phyloP scores from a whole-genome alignment of 805 yeast species.

The Metschnikowia shivogae region DNA sequence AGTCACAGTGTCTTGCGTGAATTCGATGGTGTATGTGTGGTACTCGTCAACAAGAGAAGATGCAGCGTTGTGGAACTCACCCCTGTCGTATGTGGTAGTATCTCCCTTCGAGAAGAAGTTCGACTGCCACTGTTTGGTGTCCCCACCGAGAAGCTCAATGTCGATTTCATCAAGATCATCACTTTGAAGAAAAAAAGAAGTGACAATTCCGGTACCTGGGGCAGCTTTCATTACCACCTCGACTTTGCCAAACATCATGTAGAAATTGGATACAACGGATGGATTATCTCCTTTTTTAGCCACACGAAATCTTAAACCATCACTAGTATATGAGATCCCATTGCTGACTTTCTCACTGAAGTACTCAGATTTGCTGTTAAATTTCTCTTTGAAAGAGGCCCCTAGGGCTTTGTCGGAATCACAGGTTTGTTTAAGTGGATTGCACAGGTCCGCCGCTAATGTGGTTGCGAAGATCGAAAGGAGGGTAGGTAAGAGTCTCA shows the following conservation, averaged over 20 bases:
- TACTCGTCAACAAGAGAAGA: conserved; percentile 51
- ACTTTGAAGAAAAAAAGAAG: conserved; percentile 73
- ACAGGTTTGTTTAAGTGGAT: conserved; percentile 9
- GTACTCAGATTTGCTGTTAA: conserved; percentile 5
- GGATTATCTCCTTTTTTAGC: conserved; percentile 72
- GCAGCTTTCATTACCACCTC: conserved; percentile 73
- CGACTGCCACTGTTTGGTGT: conserved; percentile 67
- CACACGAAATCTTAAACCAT: conserved; percentile 63
- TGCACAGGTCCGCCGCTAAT: conserved; percentile 5
- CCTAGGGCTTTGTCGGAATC: conserved; percentile 10
- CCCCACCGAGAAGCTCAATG: conserved; percentile 83
- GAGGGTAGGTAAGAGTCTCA: neutral
- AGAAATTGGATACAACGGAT: conserved; percentile 68
- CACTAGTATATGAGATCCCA: conserved; percentile 35
- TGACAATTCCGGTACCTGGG: conserved; percentile 71
- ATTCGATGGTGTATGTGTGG: conserved; percentile 81
- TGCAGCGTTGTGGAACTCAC: conserved; percentile 58
- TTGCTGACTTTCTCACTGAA: conserved; percentile 35
- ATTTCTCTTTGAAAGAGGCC: conserved; percentile 9
- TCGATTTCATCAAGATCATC: conserved; percentile 91
- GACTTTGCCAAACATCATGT: conserved; percentile 84
- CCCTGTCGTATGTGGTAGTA: conserved; percentile 74
- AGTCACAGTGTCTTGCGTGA: conserved; percentile 61
- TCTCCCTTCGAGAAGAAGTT: conserved; percentile 81
- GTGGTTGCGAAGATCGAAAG: neutral